Percentiles rank a stretch among this genome's conserved stretches.
Evolutionary conservation across 495 filamentous ascomycete genomes (phyloP).

Genomic region (Penicillium ucsense): DNA sequence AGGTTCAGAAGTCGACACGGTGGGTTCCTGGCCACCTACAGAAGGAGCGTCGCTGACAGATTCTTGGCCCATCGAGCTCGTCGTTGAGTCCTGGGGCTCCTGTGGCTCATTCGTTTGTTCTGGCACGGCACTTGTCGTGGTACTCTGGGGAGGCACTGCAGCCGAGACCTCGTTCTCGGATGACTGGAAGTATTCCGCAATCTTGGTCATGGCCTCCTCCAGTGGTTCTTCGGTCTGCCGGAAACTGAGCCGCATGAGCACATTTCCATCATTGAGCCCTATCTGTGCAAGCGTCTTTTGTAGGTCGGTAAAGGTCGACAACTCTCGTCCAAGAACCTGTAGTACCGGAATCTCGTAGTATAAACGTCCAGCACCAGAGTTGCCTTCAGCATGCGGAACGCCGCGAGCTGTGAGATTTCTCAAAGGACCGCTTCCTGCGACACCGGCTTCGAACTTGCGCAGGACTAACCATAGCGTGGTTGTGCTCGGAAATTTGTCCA

Average conservation of each 20-base stretch:
- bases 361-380: conserved; percentile 58
- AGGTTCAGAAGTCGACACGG: conserved; percentile 15
- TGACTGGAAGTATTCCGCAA: conserved; percentile 56
- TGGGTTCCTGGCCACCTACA: not conserved
- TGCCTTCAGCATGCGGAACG: conserved; percentile 43
- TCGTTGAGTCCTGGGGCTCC: conserved; percentile 1
- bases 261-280: conserved; percentile 73
- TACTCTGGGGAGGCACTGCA: conserved; percentile 4
- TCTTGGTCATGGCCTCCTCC: conserved; percentile 76
- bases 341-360: conserved; percentile 83
- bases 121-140: conserved; percentile 5
- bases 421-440: conserved; percentile 42
- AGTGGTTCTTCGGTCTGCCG: conserved; percentile 64
- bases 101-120: conserved; percentile 12
- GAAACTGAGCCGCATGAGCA: conserved; percentile 69
- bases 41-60: too few relatives aligned
- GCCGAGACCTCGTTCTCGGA: conserved; percentile 23
- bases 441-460: conserved; percentile 73
- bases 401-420: conserved; percentile 74
- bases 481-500: conserved; percentile 74
- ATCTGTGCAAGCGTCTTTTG: conserved; percentile 82
- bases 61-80: too few relatives aligned
- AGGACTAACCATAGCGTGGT: conserved; percentile 81
- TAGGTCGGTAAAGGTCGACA: conserved; percentile 66
- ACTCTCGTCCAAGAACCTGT: conserved; percentile 66